These are phyloP conservation scores for Talaromyces piceae DNA, from an alignment of 2,329 filamentous ascomycete species.

Conservation along the genomic window DNA sequence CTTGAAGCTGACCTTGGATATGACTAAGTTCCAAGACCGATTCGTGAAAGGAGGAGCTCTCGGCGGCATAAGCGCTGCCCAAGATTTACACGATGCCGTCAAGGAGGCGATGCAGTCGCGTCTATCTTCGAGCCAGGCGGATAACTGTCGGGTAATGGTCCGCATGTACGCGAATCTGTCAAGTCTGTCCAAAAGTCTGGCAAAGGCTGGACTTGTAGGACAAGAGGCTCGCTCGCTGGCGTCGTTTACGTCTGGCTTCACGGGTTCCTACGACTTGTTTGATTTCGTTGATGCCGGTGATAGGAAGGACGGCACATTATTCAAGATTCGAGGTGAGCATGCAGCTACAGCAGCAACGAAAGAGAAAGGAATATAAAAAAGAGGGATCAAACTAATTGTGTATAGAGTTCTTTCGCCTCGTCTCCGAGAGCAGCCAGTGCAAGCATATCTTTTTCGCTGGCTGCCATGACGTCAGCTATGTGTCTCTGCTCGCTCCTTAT, in stretches of 20 bases:
- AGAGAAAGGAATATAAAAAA: neutral
- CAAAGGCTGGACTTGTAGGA: conserved; percentile 43
- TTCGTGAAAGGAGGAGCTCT: conserved; percentile 43
- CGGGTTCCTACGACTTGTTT: conserved; percentile 49
- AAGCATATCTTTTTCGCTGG: conserved; percentile 58
- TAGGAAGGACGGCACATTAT: conserved; percentile 53
- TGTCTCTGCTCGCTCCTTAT: conserved; percentile 50
- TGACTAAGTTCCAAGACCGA: conserved; percentile 59
- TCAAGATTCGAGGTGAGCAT: conserved; percentile 49
- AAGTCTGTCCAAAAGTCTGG: conserved; percentile 45
- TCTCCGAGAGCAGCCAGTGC: conserved; percentile 53
- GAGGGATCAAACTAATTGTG: neutral
- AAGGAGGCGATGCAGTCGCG: conserved; percentile 37
- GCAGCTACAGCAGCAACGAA: neutral
- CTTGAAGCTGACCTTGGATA: conserved; percentile 51
- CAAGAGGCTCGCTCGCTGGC: conserved; percentile 50
- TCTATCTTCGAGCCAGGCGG: conserved; percentile 35
- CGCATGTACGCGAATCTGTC: conserved; percentile 52
- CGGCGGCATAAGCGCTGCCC: conserved; percentile 51
- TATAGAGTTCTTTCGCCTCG: conserved; percentile 38
- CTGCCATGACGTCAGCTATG: conserved; percentile 54
- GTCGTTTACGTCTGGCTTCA: conserved; percentile 51
- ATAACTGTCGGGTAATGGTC: conserved; percentile 48
- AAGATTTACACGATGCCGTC: conserved; percentile 46
- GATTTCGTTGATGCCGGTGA: conserved; percentile 57